Base-by-base conservation (phyloP, 805 yeast species). In the Metschnikowia matae region DNA sequence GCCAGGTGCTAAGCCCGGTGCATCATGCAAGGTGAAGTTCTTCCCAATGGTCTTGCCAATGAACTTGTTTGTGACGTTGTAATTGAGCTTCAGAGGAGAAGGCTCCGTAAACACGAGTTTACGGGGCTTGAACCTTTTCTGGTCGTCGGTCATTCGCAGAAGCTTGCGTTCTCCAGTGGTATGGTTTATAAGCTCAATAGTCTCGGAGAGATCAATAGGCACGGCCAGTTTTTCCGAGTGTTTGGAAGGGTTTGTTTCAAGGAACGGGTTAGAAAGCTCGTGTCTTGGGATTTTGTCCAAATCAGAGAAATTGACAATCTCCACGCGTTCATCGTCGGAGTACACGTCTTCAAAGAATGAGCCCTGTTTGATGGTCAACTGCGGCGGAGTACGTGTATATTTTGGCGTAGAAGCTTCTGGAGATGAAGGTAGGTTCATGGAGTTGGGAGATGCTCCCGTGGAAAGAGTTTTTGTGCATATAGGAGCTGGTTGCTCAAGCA, bases 41-140 rank as follows among this genome's bases (percentile, higher is more conserved):
- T 38, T 52, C 13, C 61, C 61, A 32, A 58, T 56, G 40, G 38
- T 48, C 33, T 50, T 53, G 29, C 49, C 57, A n/a, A 58, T 44
- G 38, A 46, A 58, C 41, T 51, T 51, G 41, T 56, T 49, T 8
- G 61, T 49, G 7, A 56, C 54, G 29, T 50, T 49, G 37, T 48
- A 54, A 40, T 55, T 51, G n/a, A 45, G 50, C 34, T 49, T 38
- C 17, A 29, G 38, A 14, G 53, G 48, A 7, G 49, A 29, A 15
- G 41, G 34, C 50, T 46, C 55, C 52, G 56, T 47, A 48, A 58
- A 58, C 39, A 49, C 55, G 48, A 58, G 51, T 33, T 48, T 54
- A 7, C 54, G 43, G 21, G 61, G 61, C 45, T 43, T 45, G 49
- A 58, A 49, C 3, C 50, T 36, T 15, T 46, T 51, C 33, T 54